These are phyloP conservation scores for Phytophthora tubulina DNA, from an alignment of 352 stramenopile genomes.

Conservation along the genomic window DNA sequence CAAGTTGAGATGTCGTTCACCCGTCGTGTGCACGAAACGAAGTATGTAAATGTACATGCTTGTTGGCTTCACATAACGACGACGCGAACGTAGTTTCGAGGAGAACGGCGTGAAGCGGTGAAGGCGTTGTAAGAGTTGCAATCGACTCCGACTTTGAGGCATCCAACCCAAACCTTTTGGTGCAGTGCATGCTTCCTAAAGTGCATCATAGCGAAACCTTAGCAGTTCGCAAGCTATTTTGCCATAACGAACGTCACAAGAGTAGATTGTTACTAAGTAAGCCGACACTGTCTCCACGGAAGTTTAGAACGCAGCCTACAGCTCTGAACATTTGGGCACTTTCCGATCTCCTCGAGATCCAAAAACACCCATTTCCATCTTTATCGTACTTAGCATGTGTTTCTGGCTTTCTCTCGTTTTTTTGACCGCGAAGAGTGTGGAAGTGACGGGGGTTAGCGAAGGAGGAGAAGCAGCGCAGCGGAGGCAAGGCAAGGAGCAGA, in stretches of 20 bases:
- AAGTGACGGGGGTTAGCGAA: slow-evolving; percentile 52
- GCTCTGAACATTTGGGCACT: background rate
- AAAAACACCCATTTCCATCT: background rate
- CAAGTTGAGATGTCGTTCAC: background rate
- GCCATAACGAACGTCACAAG: too few relatives aligned
- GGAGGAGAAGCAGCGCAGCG: slow-evolving; percentile 28
- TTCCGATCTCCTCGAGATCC: background rate
- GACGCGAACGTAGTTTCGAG: slow-evolving; percentile 4
- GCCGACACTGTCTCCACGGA: too few relatives aligned
- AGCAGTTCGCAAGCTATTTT: too few relatives aligned
- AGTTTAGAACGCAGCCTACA: too few relatives aligned
- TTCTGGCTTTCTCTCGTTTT: slow-evolving; percentile 35
- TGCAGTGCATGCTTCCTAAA: too few relatives aligned
- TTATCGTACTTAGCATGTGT: slow-evolving; percentile 31
- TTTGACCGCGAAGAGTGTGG: slow-evolving; percentile 41
- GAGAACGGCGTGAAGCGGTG: background rate
- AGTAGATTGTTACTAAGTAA: too few relatives aligned
- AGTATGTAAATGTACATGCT: background rate
- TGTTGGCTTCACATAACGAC: slow-evolving; percentile 1
- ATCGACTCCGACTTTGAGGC: background rate
- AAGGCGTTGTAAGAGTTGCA: background rate
- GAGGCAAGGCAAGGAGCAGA: background rate
- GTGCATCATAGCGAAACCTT: too few relatives aligned
- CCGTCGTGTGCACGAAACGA: slow-evolving; percentile 5
- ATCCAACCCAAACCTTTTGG: background rate